A percentile compares a stretch with the other conserved stretches of the same genome.
phyloP scores from a whole-genome alignment of 495 filamentous ascomycete species.

The Xylaria bambusicola region DNA sequence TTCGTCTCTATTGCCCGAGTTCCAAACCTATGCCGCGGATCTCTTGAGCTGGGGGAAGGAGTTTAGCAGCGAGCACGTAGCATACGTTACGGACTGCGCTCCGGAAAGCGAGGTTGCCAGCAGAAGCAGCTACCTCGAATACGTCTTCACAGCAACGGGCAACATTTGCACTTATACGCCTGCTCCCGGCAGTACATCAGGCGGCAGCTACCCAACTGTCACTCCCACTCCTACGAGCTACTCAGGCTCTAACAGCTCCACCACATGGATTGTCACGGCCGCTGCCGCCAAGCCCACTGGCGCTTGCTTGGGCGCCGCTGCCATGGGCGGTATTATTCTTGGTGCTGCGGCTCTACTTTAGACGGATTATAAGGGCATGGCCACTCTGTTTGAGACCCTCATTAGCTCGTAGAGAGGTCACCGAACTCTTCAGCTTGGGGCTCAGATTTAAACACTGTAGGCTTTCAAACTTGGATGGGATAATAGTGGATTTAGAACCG shows the following conservation, averaged over 20 bases:
- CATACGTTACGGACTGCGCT: slow-evolving; percentile 1
- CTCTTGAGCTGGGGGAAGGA: background rate
- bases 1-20: background rate
- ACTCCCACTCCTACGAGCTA: background rate
- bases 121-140: background rate
- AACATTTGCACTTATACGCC: background rate
- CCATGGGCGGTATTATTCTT: background rate
- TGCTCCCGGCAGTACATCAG: background rate
- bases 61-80: background rate
- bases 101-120: background rate
- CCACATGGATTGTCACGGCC: background rate
- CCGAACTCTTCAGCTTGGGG: background rate
- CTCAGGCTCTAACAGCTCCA: background rate
- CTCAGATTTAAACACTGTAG: background rate
- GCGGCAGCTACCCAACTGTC: background rate
- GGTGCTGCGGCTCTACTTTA: background rate
- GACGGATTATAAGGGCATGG: background rate
- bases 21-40: background rate
- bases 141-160: background rate
- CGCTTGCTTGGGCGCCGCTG: background rate
- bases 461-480: no score
- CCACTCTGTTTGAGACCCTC: background rate
- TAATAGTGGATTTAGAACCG: no score
- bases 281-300: background rate
- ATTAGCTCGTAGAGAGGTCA: background rate